phyloP scores from a whole-genome alignment of 306 rosid genomes.

The Castanospermum australe region DNA sequence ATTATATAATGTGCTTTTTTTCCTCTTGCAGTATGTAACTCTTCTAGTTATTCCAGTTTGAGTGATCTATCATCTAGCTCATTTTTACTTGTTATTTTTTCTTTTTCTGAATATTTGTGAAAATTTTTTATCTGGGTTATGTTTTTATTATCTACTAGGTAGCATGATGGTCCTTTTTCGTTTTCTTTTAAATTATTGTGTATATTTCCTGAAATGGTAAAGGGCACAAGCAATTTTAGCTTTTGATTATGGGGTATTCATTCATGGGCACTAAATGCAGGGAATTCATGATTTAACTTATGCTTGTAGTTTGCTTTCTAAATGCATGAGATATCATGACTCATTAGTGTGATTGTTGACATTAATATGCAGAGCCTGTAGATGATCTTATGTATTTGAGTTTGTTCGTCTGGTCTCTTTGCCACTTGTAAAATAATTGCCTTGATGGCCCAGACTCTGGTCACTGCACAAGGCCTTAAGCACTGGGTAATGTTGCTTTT shows the following conservation, averaged over 20 bases:
- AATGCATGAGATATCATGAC: constrained; percentile 10
- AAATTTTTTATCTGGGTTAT: neutral
- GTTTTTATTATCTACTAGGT: neutral
- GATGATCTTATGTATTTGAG: neutral
- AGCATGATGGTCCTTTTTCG: neutral
- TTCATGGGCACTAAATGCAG: neutral
- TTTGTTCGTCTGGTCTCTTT: neutral
- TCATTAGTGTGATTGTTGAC: neutral
- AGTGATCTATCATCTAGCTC: neutral
- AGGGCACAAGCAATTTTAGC: neutral
- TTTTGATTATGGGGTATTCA: neutral
- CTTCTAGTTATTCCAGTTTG: constrained; percentile 9
- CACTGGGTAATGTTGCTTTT: neutral
- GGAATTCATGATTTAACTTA: neutral
- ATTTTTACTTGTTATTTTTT: neutral
- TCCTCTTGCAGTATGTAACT: neutral
- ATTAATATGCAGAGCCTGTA: neutral
- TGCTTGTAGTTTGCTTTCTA: constrained; percentile 6
- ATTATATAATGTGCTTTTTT: neutral
- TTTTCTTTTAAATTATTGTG: neutral
- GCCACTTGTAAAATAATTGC: neutral
- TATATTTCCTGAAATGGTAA: neutral
- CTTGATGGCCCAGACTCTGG: neutral
- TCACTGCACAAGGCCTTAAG: neutral
- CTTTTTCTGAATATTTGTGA: neutral